These are phyloP conservation scores for Fusarium abutilonis DNA, from an alignment of 2,329 filamentous ascomycete genomes.

Conservation along the genomic window DNA sequence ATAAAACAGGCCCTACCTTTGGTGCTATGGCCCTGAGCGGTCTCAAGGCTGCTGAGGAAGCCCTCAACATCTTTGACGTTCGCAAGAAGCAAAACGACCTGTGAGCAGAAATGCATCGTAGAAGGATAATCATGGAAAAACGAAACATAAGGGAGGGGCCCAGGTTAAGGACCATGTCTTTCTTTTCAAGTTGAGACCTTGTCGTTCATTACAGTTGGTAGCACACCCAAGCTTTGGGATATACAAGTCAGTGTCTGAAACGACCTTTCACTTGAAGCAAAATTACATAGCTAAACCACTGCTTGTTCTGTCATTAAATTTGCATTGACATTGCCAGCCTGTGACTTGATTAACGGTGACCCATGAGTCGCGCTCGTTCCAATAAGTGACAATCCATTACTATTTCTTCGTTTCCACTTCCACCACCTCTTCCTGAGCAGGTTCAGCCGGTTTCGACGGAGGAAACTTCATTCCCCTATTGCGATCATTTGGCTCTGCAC, in stretches of 20 bases:
- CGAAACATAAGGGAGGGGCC: slow-evolving; percentile 2
- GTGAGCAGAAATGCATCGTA: slow-evolving; percentile 45
- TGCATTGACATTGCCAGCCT: not conserved
- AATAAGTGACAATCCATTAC: not conserved
- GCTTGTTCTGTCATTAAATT: not conserved
- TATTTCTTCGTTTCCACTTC: slow-evolving; percentile 7
- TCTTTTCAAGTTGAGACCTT: slow-evolving; percentile 25
- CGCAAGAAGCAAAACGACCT: slow-evolving; percentile 80
- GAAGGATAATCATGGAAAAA: not conserved
- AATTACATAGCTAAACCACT: slow-evolving; percentile 7
- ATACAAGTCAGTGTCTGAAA: slow-evolving; percentile 2
- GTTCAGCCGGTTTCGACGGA: slow-evolving; percentile 26
- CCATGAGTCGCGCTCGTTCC: too few relatives aligned
- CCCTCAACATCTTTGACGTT: slow-evolving; percentile 77
- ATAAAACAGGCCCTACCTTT: slow-evolving; percentile 71
- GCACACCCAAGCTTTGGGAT: not conserved
- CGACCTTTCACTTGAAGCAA: slow-evolving; percentile 1
- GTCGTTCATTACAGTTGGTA: slow-evolving; percentile 30
- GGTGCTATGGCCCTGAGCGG: slow-evolving; percentile 89
- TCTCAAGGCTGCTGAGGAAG: slow-evolving; percentile 91
- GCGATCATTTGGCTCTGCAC: slow-evolving; percentile 41
- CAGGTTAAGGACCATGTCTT: slow-evolving; percentile 10
- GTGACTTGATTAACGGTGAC: not conserved
- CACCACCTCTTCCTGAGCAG: not conserved
- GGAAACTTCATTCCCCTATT: slow-evolving; percentile 52